phyloP scores from a whole-genome alignment of 2,329 filamentous ascomycete species.

The Aureobasidium musti region DNA sequence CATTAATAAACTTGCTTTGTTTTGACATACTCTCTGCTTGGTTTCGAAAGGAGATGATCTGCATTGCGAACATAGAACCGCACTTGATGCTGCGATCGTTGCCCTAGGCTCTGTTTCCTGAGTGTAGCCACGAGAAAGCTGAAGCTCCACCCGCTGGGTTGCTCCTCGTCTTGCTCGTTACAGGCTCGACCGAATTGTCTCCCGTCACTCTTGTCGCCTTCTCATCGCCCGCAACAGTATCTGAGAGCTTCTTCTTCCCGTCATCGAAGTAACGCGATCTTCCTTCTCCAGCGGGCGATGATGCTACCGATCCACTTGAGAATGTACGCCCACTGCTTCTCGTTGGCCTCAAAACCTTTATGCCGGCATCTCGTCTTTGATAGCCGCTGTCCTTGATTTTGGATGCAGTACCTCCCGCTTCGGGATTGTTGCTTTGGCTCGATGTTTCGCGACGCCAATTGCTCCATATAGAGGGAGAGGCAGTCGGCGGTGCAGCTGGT shows the following conservation, averaged over 20 bases:
- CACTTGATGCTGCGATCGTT: background rate
- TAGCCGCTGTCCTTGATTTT: constrained; percentile 63
- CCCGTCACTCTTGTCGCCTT: constrained; percentile 23
- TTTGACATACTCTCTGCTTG: background rate
- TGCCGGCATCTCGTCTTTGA: constrained; percentile 69
- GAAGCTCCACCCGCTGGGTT: constrained; percentile 93
- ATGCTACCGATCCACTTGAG: constrained; percentile 44
- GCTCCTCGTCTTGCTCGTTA: constrained; percentile 45
- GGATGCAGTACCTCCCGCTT: constrained; percentile 56
- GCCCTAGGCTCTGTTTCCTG: constrained; percentile 19
- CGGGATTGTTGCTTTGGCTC: constrained; percentile 41
- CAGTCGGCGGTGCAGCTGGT: constrained; percentile 33
- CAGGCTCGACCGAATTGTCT: constrained; percentile 24
- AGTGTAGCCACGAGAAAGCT: constrained; percentile 89
- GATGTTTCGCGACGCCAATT: constrained; percentile 52
- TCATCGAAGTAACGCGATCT: constrained; percentile 55
- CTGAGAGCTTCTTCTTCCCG: constrained; percentile 39
- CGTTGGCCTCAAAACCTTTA: constrained; percentile 85
- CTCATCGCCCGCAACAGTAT: constrained; percentile 27
- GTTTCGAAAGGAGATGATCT: background rate
- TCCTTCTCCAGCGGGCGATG: constrained; percentile 37
- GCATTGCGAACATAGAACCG: background rate
- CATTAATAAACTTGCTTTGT: background rate
- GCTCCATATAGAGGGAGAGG: constrained; percentile 50
- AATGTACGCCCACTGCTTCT: constrained; percentile 61